Evolutionary conservation across 1,284 basidiomycete genomes (phyloP).

Genomic region (Moniliophthora roreri): DNA sequence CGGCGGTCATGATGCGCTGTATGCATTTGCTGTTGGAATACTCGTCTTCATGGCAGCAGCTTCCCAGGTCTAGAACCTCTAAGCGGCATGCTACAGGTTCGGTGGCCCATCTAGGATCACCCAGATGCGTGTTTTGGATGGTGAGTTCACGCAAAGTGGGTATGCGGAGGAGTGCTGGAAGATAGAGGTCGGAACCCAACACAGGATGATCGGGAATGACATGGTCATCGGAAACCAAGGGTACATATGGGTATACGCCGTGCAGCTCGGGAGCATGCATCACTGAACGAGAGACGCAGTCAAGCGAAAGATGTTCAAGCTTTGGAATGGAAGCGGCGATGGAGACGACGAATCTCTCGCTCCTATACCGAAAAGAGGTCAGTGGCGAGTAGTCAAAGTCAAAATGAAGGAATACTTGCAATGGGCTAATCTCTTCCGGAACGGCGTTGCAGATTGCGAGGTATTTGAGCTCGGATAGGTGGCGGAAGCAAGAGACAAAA

Average conservation of each 20-base stretch:
- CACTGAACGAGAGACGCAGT: slow-evolving; percentile 63
- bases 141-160: slow-evolving; percentile 58
- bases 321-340: slow-evolving; percentile 61
- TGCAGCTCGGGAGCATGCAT: slow-evolving; percentile 57
- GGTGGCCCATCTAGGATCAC: slow-evolving; percentile 55
- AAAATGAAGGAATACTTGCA: slow-evolving; percentile 45
- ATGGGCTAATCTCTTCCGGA: slow-evolving; percentile 49
- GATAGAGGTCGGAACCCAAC: slow-evolving; percentile 55
- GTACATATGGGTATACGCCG: slow-evolving; percentile 54
- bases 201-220: slow-evolving; percentile 58
- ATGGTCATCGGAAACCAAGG: slow-evolving; percentile 55
- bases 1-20: slow-evolving; percentile 58
- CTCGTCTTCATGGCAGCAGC: slow-evolving; percentile 53
- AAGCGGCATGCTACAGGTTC: slow-evolving; percentile 49
- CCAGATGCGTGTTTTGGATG: slow-evolving; percentile 70
- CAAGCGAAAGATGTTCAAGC: slow-evolving; percentile 56
- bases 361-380: slow-evolving; percentile 39
- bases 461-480: slow-evolving; percentile 40
- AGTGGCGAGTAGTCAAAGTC: slow-evolving; percentile 17
- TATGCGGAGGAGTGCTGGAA: slow-evolving; percentile 65
- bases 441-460: slow-evolving; percentile 58
- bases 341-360: slow-evolving; percentile 68
- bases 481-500: slow-evolving; percentile 53
- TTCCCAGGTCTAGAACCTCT: slow-evolving; percentile 59
- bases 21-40: slow-evolving; percentile 53